Evolutionary conservation across 73 alveolate genomes (phyloP).

Genomic region (Breviolum minutum): DNA sequence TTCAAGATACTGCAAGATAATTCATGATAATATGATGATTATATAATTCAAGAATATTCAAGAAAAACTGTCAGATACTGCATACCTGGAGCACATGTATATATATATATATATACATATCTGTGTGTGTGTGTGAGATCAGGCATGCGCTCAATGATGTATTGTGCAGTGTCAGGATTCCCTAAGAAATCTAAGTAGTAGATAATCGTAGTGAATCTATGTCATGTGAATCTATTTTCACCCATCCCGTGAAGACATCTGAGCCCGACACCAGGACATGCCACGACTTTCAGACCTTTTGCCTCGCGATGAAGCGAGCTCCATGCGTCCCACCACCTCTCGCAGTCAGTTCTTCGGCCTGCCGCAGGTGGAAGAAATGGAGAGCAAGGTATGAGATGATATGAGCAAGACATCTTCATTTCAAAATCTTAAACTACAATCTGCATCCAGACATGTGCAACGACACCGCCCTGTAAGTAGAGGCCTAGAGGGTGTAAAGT

Average conservation of each 20-base stretch:
- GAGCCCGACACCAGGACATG: slow-evolving; percentile 3
- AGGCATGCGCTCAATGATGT: no score
- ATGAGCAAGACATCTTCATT: not conserved
- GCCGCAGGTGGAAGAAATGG: slow-evolving; percentile 20
- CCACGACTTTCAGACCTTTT: slow-evolving; percentile 52
- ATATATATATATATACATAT: no score
- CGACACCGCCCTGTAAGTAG: no score
- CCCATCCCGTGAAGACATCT: not conserved
- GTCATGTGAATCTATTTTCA: not conserved
- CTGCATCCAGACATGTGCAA: no score
- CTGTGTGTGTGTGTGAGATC: no score
- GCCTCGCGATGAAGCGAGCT: slow-evolving; percentile 29
- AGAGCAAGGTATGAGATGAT: not conserved
- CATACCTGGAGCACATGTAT: no score
- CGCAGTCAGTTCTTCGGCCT: slow-evolving; percentile 78
- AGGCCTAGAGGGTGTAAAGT: no score
- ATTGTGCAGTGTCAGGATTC: no score
- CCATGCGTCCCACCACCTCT: slow-evolving; percentile 7
- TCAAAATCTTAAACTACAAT: no score
- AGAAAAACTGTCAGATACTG: not conserved
- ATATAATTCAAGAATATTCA: not conserved
- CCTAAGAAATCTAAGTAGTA: no score
- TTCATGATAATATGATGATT: not conserved
- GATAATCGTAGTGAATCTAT: no score
- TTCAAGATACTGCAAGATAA: no score